phyloP scores from a whole-genome alignment of 768 basidiomycete genomes.

The Suillus weaverae region DNA sequence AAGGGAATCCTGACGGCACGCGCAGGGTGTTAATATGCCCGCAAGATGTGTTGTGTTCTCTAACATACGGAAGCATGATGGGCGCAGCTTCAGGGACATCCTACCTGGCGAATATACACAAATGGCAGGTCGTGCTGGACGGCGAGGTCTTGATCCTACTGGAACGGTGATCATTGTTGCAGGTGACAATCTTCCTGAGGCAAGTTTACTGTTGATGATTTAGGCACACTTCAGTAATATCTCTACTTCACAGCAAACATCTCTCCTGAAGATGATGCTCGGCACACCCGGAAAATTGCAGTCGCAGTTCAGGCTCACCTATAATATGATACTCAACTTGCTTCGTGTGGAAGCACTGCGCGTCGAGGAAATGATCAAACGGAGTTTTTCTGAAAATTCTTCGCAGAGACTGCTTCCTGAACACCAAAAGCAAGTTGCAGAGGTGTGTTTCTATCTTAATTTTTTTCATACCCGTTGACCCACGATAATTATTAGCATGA shows the following conservation, averaged over 20 bases:
- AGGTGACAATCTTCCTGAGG: constrained; percentile 85
- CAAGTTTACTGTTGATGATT: constrained; percentile 32
- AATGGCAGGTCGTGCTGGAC: constrained; percentile 98
- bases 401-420: constrained; percentile 91
- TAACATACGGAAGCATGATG: constrained; percentile 92
- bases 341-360: constrained; percentile 92
- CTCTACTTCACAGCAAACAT: constrained; percentile 53
- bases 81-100: constrained; percentile 86
- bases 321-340: constrained; percentile 98
- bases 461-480: constrained; percentile 3
- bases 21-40: constrained; percentile 98
- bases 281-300: constrained; percentile 90
- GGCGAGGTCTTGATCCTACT: constrained; percentile 91
- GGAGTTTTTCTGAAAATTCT: constrained; percentile 97
- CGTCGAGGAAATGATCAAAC: constrained; percentile 99
- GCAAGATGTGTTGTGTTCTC: constrained; percentile 97
- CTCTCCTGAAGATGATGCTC: constrained; percentile 86
- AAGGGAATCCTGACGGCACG: constrained; percentile 13
- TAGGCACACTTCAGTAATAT: neutral
- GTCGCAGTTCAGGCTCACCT: constrained; percentile 96
- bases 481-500: constrained; percentile 56
- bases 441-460: constrained; percentile 49
- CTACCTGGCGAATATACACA: constrained; percentile 95
- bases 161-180: constrained; percentile 93
- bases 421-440: constrained; percentile 83